A percentile compares a stretch with the other conserved stretches of the same genome.
Evolutionary conservation across 768 basidiomycete genomes (phyloP).

Genomic region (Leccinum uliginosum): DNA sequence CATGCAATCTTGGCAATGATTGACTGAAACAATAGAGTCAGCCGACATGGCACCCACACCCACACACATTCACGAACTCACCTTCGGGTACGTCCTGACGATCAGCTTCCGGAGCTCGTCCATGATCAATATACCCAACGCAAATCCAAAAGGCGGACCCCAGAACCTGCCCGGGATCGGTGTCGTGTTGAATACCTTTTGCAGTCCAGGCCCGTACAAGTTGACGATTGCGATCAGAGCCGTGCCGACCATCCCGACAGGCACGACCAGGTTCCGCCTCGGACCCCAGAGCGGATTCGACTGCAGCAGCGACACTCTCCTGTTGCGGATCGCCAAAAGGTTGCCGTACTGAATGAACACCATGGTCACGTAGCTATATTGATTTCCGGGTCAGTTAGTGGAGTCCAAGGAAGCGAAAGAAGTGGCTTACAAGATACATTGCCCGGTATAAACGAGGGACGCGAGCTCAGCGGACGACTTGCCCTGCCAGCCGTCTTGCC

Average conservation of each 20-base stretch:
- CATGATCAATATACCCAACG: slow-evolving; percentile 38
- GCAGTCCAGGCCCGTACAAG: slow-evolving; percentile 33
- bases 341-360: slow-evolving; percentile 27
- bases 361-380: slow-evolving; percentile 33
- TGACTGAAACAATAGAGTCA: not conserved
- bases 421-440: slow-evolving; percentile 39
- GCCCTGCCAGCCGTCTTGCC: slow-evolving; percentile 35
- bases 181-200: slow-evolving; percentile 25
- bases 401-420: slow-evolving; percentile 4
- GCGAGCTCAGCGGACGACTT: slow-evolving; percentile 27
- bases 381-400: not conserved
- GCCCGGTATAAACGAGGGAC: slow-evolving; percentile 36
- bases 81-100: slow-evolving; percentile 42
- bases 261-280: slow-evolving; percentile 33
- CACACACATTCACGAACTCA: slow-evolving; percentile 11
- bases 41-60: not conserved
- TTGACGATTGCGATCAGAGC: slow-evolving; percentile 31
- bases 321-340: slow-evolving; percentile 26
- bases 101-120: slow-evolving; percentile 45
- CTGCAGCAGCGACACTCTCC: slow-evolving; percentile 24
- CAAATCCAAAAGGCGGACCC: slow-evolving; percentile 40
- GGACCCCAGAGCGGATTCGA: slow-evolving; percentile 35
- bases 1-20: not conserved
- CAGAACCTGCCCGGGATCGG: slow-evolving; percentile 44
- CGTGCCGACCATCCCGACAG: slow-evolving; percentile 31